Conservation (phyloP, 805 yeast genomes). For the Teunomyces cretensis region DNA sequence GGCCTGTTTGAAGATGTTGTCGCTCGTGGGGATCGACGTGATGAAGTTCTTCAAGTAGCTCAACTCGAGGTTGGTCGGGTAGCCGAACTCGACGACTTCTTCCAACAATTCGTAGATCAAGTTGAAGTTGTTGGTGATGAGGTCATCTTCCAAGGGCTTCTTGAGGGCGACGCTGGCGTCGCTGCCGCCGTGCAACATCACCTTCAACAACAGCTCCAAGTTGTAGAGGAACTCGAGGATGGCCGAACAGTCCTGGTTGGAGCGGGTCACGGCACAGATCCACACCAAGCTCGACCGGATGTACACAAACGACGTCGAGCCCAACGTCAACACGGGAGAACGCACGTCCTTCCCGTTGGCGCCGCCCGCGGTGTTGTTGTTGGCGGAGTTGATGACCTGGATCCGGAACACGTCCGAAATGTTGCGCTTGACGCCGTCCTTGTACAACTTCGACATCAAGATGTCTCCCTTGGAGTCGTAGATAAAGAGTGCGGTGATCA, state of each 20-base stretch:
- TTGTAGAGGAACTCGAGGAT: slow-evolving; percentile 77
- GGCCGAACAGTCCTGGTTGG: slow-evolving; percentile 80
- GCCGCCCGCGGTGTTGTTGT: slow-evolving; percentile 17
- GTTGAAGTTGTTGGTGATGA: slow-evolving; percentile 64
- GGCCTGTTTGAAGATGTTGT: slow-evolving; percentile 18
- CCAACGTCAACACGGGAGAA: slow-evolving; percentile 66
- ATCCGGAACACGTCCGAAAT: slow-evolving; percentile 88
- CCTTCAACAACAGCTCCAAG: slow-evolving; percentile 53
- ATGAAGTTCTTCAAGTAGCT: slow-evolving; percentile 22
- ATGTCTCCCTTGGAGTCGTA: slow-evolving; percentile 82
- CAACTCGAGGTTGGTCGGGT: slow-evolving; percentile 64
- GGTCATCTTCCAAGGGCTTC: slow-evolving; percentile 27
- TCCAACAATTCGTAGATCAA: slow-evolving; percentile 75
- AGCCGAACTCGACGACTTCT: slow-evolving; percentile 75
- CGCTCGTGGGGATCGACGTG: slow-evolving; percentile 15
- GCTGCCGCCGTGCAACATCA: slow-evolving; percentile 17
- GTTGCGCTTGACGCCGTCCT: slow-evolving; percentile 74
- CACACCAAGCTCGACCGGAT: slow-evolving; percentile 64
- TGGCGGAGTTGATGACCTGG: slow-evolving; percentile 71
- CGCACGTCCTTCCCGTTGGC: slow-evolving; percentile 22
- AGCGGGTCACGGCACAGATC: slow-evolving; percentile 85
- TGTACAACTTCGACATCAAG: slow-evolving; percentile 67
- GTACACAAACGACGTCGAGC: slow-evolving; percentile 88
- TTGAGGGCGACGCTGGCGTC: slow-evolving; percentile 5
- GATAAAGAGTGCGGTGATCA: slow-evolving; percentile 84